phyloP scores from a whole-genome alignment of 208 protist genomes.

The Angomonas ambiguus region DNA sequence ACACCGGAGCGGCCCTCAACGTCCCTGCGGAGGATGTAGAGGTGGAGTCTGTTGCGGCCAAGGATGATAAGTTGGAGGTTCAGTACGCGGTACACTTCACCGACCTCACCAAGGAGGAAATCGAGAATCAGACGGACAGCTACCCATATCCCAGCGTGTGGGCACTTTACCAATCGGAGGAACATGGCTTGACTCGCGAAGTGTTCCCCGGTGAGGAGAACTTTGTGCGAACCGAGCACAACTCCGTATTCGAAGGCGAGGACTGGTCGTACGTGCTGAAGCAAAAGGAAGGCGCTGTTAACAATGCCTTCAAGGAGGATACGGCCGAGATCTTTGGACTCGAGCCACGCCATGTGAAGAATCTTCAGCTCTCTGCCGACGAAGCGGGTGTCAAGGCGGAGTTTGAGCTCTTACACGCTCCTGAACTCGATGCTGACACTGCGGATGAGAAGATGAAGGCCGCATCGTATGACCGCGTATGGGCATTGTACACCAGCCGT shows the following conservation, averaged over 20 bases:
- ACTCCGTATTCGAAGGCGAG: constrained; percentile 42
- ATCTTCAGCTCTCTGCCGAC: constrained; percentile 21
- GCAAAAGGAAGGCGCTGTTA: constrained; percentile 18
- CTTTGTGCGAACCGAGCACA: constrained; percentile 20
- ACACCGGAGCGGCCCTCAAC: constrained; percentile 29
- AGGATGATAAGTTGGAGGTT: constrained; percentile 12
- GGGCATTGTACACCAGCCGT: constrained; percentile 21
- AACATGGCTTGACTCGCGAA: background rate
- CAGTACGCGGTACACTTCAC: constrained; percentile 20
- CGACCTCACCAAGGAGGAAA: constrained; percentile 18
- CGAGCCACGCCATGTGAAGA: constrained; percentile 20
- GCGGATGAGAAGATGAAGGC: constrained; percentile 30
- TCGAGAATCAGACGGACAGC: constrained; percentile 16
- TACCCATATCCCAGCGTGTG: constrained; percentile 31
- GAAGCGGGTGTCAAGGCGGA: constrained; percentile 15
- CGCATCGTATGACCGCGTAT: constrained; percentile 16
- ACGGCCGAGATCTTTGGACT: constrained; percentile 19
- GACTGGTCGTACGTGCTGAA: constrained; percentile 41
- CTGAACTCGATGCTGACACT: constrained; percentile 14
- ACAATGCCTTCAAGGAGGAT: constrained; percentile 27
- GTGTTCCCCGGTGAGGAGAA: constrained; percentile 5
- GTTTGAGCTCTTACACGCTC: constrained; percentile 25
- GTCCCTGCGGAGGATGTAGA: constrained; percentile 31
- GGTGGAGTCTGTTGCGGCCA: constrained; percentile 18
- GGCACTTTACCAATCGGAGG: constrained; percentile 28